Conservation (phyloP, 2,329 filamentous ascomycete species). For the Ambrosiella cleistominuta region DNA sequence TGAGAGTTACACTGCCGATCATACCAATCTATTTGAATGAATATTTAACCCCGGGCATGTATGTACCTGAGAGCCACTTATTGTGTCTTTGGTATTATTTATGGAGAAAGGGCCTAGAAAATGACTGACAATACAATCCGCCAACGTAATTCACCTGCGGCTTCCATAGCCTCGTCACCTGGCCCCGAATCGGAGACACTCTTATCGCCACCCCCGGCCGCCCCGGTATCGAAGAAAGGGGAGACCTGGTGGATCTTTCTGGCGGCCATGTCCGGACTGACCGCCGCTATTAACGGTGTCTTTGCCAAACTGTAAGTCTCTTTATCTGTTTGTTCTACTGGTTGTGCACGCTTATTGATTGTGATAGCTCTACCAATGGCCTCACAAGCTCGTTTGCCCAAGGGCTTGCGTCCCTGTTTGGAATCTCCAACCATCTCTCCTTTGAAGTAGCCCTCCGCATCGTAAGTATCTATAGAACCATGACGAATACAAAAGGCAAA, state of each 20-base stretch:
- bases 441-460: conserved; percentile 33
- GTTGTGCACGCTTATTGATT: not conserved
- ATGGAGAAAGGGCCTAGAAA: too few relatives aligned
- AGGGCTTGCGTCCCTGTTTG: conserved; percentile 27
- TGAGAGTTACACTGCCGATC: too few relatives aligned
- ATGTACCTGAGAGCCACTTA: too few relatives aligned
- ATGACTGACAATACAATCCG: not conserved
- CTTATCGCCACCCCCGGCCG: not conserved
- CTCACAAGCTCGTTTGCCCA: conserved; percentile 33
- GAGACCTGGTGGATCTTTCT: conserved; percentile 42
- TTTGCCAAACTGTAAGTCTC: conserved; percentile 60
- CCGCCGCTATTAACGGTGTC: conserved; percentile 64
- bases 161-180: not conserved
- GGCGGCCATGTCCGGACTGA: conserved; percentile 56
- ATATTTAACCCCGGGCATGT: too few relatives aligned
- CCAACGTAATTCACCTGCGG: not conserved
- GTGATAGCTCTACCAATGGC: conserved; percentile 34
- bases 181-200: conserved; percentile 1
- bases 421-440: conserved; percentile 24
- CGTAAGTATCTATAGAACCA: conserved; percentile 22
- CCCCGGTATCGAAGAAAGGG: not conserved
- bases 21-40: too few relatives aligned
- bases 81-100: too few relatives aligned
- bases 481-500: not conserved
- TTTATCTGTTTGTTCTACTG: not conserved